A percentile compares a stretch with the other conserved stretches of the same genome.
Evolutionary conservation across 2,329 filamentous ascomycete genomes (phyloP).

Genomic region (Colletotrichum viniferum): DNA sequence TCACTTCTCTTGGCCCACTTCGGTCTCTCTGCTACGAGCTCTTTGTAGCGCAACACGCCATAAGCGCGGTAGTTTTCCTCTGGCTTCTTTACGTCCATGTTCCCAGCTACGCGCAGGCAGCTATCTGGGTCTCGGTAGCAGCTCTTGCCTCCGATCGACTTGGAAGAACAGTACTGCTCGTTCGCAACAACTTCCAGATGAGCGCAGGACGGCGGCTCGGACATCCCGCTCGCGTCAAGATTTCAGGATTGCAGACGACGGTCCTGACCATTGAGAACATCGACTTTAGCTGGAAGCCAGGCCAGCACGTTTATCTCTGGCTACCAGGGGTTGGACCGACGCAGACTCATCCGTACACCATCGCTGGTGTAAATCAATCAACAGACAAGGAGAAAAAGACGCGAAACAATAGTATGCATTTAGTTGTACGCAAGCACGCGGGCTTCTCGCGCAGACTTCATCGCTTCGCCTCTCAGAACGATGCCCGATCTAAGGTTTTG

Average conservation of each 20-base stretch:
- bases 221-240: slow-evolving; percentile 53
- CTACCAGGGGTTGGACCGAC: slow-evolving; percentile 56
- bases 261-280: slow-evolving; percentile 64
- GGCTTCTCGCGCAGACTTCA: slow-evolving; percentile 63
- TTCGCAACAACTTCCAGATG: slow-evolving; percentile 58
- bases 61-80: slow-evolving; percentile 65
- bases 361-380: slow-evolving; percentile 58
- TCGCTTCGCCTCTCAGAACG: slow-evolving; percentile 29
- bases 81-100: slow-evolving; percentile 69
- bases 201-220: slow-evolving; percentile 49
- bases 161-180: slow-evolving; percentile 51
- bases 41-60: slow-evolving; percentile 71
- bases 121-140: slow-evolving; percentile 69
- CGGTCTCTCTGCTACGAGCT: slow-evolving; percentile 70
- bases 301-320: slow-evolving; percentile 67
- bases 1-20: slow-evolving; percentile 67
- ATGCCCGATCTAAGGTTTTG: slow-evolving; percentile 25
- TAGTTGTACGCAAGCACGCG: slow-evolving; percentile 58
- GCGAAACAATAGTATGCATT: slow-evolving; percentile 62
- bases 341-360: slow-evolving; percentile 66
- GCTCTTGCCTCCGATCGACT: slow-evolving; percentile 66
- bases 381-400: slow-evolving; percentile 37
- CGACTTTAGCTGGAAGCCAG: slow-evolving; percentile 61
- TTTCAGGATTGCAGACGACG: slow-evolving; percentile 56
- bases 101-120: slow-evolving; percentile 61